Conservation (phyloP, 495 filamentous ascomycete genomes). For the Talaromyces liani region DNA sequence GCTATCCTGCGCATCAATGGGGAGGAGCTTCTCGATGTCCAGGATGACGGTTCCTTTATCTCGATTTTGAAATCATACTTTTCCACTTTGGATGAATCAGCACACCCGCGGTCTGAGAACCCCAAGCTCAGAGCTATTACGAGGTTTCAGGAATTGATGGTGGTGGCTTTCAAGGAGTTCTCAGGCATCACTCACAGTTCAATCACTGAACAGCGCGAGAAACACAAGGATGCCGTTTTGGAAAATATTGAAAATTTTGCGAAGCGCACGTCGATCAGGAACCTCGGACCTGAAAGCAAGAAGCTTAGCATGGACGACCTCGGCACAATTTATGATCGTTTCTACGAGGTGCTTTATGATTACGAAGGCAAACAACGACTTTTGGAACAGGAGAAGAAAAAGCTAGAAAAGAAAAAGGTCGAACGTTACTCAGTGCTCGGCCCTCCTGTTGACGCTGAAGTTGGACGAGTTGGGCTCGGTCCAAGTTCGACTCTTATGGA, state of each 20-base stretch:
- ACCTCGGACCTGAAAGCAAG: constrained; percentile 93
- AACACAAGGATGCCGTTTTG: constrained; percentile 86
- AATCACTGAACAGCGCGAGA: constrained; percentile 78
- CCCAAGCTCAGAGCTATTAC: constrained; percentile 88
- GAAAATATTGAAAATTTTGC: constrained; percentile 95
- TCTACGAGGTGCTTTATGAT: constrained; percentile 86
- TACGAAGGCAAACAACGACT: constrained; percentile 74
- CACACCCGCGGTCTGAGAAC: constrained; percentile 90
- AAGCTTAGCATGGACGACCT: constrained; percentile 77
- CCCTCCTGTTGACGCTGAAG: constrained; percentile 29
- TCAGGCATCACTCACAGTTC: constrained; percentile 88
- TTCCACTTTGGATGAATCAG: constrained; percentile 84
- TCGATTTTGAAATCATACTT: constrained; percentile 95
- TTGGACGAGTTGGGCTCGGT: constrained; percentile 82
- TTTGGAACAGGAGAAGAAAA: constrained; percentile 61
- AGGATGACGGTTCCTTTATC: constrained; percentile 95
- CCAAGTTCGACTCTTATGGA: constrained; percentile 89
- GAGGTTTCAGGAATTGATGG: constrained; percentile 95
- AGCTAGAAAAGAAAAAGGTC: constrained; percentile 49
- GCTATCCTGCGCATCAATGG: constrained; percentile 97
- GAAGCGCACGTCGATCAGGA: constrained; percentile 91
- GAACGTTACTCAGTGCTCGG: constrained; percentile 38
- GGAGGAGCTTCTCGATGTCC: constrained; percentile 90
- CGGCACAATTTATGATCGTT: constrained; percentile 83
- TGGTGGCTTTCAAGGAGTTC: constrained; percentile 97